phyloP scores from a whole-genome alignment of 345 rosid genomes.

The Nasturtium officinale region DNA sequence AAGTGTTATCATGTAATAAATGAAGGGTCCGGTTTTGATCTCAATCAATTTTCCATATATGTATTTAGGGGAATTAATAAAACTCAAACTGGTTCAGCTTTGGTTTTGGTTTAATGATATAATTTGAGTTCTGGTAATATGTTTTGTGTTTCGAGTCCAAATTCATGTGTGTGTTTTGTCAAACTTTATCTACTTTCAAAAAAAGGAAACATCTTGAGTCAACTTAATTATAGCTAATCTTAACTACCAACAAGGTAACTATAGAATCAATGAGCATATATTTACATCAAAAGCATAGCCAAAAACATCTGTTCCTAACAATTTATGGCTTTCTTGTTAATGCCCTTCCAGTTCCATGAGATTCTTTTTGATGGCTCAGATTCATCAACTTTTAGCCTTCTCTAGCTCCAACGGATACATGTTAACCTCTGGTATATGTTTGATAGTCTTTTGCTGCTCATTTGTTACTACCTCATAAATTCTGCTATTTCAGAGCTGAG shows the following conservation, averaged over 20 bases:
- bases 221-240: background rate
- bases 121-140: background rate
- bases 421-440: conserved; percentile 6
- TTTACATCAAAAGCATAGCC: background rate
- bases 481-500: background rate
- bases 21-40: background rate
- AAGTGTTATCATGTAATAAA: background rate
- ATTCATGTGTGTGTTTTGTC: too few relatives aligned
- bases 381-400: conserved; percentile 16
- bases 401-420: conserved; percentile 18
- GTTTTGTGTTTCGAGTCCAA: background rate
- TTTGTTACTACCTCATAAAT: background rate
- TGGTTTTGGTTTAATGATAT: background rate
- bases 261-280: background rate
- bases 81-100: background rate
- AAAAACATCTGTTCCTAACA: background rate
- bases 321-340: background rate
- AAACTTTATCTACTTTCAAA: too few relatives aligned
- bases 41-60: background rate
- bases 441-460: background rate
- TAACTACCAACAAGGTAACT: background rate
- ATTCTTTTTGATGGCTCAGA: background rate
- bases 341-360: background rate
- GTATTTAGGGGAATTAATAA: background rate
- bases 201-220: background rate